phyloP scores from a whole-genome alignment of 1,284 basidiomycete species.

The Ustilago sp. region DNA sequence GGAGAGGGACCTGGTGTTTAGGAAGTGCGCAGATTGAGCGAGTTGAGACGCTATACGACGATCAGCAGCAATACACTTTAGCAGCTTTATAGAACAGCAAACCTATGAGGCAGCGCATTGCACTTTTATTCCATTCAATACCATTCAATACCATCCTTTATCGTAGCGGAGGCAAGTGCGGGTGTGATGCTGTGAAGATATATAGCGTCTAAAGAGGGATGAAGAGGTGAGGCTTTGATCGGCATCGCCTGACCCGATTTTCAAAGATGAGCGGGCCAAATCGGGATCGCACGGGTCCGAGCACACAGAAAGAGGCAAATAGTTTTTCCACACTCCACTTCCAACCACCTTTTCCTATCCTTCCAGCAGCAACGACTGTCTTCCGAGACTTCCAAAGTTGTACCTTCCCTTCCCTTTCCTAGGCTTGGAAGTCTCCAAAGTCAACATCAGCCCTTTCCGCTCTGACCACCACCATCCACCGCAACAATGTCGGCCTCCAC shows the following conservation, averaged over 20 bases:
- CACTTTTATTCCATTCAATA: not conserved
- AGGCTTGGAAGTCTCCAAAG: not conserved
- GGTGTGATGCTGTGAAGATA: not conserved
- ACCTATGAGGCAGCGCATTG: not conserved
- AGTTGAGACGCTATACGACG: constrained; percentile 51
- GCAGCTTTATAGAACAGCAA: not conserved
- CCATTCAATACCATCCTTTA: not conserved
- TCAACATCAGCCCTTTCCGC: not conserved
- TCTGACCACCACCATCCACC: not conserved
- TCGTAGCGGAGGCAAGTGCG: too few species aligned
- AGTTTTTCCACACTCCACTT: constrained; percentile 13
- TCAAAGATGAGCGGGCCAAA: constrained; percentile 1
- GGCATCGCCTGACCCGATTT: not conserved
- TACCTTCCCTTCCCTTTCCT: not conserved
- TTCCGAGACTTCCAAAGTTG: not conserved
- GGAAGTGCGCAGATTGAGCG: constrained; percentile 80
- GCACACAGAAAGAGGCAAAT: not conserved
- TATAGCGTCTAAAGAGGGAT: too few species aligned
- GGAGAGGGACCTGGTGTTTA: constrained; percentile 81
- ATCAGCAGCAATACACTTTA: constrained; percentile 4
- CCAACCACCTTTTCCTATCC: constrained; percentile 4
- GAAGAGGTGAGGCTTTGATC: not conserved
- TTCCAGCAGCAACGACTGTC: not conserved
- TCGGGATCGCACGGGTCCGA: not conserved
- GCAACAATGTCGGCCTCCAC: constrained; percentile 8